Conservation (phyloP, 352 stramenopile species). For the Phytophthora pisi region DNA sequence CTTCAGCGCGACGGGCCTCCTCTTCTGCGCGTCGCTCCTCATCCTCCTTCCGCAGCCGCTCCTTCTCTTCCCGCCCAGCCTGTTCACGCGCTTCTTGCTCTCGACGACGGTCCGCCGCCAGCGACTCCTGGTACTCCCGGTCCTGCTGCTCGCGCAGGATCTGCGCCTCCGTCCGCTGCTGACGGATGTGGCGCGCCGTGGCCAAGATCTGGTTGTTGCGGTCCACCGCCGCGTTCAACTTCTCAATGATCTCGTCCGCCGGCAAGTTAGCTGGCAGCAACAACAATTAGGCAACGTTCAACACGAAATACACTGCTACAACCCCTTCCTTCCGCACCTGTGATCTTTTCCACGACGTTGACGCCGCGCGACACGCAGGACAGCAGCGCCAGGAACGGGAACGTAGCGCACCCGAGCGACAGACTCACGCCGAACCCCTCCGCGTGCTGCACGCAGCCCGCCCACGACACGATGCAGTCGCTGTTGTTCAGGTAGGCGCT, state of each 20-base stretch:
- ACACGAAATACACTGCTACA: not conserved
- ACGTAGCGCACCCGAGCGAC: constrained; percentile 83
- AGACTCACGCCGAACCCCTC: constrained; percentile 83
- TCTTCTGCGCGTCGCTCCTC: constrained; percentile 38
- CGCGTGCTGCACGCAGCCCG: constrained; percentile 77
- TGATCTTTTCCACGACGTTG: constrained; percentile 89
- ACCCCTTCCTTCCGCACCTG: constrained; percentile 37
- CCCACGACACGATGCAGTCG: constrained; percentile 85
- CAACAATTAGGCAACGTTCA: not conserved
- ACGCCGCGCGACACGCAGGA: constrained; percentile 79
- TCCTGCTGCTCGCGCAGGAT: constrained; percentile 94
- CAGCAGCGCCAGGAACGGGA: constrained; percentile 81
- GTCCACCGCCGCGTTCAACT: constrained; percentile 59
- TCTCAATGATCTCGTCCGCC: constrained; percentile 61
- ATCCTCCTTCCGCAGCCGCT: constrained; percentile 45
- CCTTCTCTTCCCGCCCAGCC: constrained; percentile 51
- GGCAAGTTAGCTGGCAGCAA: constrained; percentile 59
- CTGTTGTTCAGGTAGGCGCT: constrained; percentile 78
- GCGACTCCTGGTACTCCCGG: constrained; percentile 91
- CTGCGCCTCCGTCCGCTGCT: constrained; percentile 83
- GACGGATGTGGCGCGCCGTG: constrained; percentile 67
- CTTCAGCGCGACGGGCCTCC: constrained; percentile 31
- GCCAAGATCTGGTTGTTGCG: constrained; percentile 81
- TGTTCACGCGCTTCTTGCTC: constrained; percentile 59
- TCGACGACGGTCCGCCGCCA: constrained; percentile 89